phyloP scores from a whole-genome alignment of 768 basidiomycete species.

The Tubosaeta sp. region DNA sequence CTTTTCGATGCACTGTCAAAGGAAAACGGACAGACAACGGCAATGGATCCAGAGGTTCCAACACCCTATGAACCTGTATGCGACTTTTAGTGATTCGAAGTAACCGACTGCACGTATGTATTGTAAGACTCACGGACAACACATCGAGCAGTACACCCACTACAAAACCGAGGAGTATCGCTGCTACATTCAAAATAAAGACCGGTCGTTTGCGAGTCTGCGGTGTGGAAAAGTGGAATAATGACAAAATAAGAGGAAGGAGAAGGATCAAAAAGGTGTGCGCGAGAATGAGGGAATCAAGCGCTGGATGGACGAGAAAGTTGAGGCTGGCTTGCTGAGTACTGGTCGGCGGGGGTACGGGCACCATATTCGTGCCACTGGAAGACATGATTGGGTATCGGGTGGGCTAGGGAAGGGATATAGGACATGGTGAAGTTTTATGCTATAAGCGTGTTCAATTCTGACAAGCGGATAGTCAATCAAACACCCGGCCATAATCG shows the following conservation, averaged over 20 bases:
- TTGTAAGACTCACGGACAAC: constrained; percentile 4
- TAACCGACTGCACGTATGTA: neutral
- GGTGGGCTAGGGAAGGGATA: neutral
- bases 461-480: neutral
- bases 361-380: neutral
- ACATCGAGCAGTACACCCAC: constrained; percentile 11
- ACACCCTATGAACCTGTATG: constrained; percentile 20
- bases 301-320: neutral
- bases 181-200: constrained; percentile 19
- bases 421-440: neutral
- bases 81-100: neutral
- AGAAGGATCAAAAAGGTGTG: constrained; percentile 20
- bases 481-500: neutral
- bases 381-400: constrained; percentile 5
- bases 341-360: neutral
- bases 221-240: constrained; percentile 18
- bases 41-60: constrained; percentile 17
- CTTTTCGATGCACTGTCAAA: neutral
- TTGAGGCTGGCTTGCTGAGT: neutral
- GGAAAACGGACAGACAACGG: constrained; percentile 2
- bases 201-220: constrained; percentile 15
- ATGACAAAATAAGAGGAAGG: constrained; percentile 13
- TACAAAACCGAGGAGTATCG: constrained; percentile 9
- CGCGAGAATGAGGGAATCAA: neutral
- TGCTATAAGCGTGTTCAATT: neutral